Evolutionary conservation across 2,329 filamentous ascomycete species (phyloP).

Genomic region (Sarocladiaceae sp.): DNA sequence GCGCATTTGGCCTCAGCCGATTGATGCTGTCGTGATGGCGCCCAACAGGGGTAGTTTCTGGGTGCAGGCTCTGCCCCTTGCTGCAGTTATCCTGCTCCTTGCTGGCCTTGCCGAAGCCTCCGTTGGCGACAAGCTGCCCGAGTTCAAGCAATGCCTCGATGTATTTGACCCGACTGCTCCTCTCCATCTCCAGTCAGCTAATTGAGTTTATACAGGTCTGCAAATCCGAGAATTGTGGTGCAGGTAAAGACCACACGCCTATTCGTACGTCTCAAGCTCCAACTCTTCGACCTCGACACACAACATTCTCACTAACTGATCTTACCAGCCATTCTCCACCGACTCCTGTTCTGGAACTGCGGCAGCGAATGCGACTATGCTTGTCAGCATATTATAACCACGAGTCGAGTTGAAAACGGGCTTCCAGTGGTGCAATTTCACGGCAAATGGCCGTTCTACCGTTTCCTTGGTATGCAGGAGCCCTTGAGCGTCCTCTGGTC

Average conservation of each 20-base stretch:
- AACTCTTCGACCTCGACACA: conserved; percentile 10
- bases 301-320: conserved; percentile 17
- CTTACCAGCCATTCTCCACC: conserved; percentile 69
- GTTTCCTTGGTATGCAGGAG: conserved; percentile 90
- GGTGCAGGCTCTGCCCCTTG: conserved; percentile 25
- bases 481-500: conserved; percentile 92
- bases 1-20: background rate
- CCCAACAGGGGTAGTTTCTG: conserved; percentile 27
- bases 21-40: conserved; percentile 28
- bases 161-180: conserved; percentile 39
- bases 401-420: conserved; percentile 60
- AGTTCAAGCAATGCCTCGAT: conserved; percentile 82
- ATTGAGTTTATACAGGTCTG: conserved; percentile 59
- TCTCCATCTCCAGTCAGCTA: background rate
- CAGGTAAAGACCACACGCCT: conserved; percentile 50
- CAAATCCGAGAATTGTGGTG: conserved; percentile 71
- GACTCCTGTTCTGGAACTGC: conserved; percentile 89
- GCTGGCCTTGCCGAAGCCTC: conserved; percentile 59
- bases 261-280: conserved; percentile 59
- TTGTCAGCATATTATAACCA: conserved; percentile 90
- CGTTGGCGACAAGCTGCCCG: conserved; percentile 76
- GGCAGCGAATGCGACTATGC: conserved; percentile 94
- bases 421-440: conserved; percentile 85
- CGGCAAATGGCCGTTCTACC: conserved; percentile 96
- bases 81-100: conserved; percentile 35